Evolutionary conservation across 192 early-diverging fungal species (phyloP), one percentile per base, ranked within the genome.

Genomic region (Pilaira anomala): DNA sequence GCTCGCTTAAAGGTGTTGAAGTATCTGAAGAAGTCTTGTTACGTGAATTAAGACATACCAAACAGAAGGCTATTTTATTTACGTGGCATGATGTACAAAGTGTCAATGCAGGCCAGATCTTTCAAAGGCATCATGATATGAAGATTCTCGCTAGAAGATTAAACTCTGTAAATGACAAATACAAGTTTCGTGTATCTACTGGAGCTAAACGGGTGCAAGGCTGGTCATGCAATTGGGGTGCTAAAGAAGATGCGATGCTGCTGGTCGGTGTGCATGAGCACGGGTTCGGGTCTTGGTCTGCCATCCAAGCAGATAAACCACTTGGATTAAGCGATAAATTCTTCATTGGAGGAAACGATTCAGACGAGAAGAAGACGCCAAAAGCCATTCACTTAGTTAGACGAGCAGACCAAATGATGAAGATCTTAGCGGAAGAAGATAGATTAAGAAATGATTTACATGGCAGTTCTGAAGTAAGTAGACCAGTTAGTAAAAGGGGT

Each of bases 201-300:
- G 72, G 80, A n/a, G 68, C 95, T 22, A 97, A 97, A 76, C 82
- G 84, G 25, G 92, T 93, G 0, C 76, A 84, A 64, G 87, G 89
- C 58, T 98, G 96, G 96, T 78, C 77, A 48, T 88, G 87, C 46
- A 41, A 76, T 25, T 99, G 98, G 98, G 84, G 88, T 3, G 87
- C 86, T 55, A 86, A 86, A 44, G 98, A 99, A 67, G 98, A 99
- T 71, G 83, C 96, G 19, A 92, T 95, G 91, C 81, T 99, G 29
- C 77, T 99, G 18, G 90, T 97, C 26, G 98, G 98, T 54, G 88
- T 98, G 46, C 92, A 93, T 72, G 80, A 83, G 53, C 87, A 98
- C 70, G 98, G 98, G 24, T 96, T 93, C 76, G 95, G 96, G 13
- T 88, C 82, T 60, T 98, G 95, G 96, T 74, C 83, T 51, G 71